phyloP scores from a whole-genome alignment of 805 yeast genomes.

The Nakazawaea siamensis region DNA sequence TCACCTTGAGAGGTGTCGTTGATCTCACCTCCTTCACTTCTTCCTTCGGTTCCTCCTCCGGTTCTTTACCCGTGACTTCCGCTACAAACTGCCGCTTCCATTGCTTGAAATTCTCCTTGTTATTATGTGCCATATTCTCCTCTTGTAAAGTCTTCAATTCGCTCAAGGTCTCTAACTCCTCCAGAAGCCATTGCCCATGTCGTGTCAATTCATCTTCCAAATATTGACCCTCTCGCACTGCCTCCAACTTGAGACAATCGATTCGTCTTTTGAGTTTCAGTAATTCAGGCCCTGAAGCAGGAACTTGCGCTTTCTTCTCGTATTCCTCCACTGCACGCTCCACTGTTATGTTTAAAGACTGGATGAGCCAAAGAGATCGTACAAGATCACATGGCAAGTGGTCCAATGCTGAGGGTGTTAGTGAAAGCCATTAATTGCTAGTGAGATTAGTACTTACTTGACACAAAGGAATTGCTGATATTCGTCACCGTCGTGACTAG shows the following conservation, averaged over 20 bases:
- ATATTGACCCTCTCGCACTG: slow-evolving; percentile 18
- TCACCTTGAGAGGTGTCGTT: background rate
- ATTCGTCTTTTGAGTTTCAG: background rate
- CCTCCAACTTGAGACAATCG: slow-evolving; percentile 13
- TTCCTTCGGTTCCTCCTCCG: slow-evolving; percentile 5
- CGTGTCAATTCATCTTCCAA: slow-evolving; percentile 13
- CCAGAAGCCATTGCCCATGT: slow-evolving; percentile 17
- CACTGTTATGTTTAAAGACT: slow-evolving; percentile 20
- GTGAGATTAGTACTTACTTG: slow-evolving; percentile 13
- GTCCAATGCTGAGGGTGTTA: slow-evolving; percentile 17
- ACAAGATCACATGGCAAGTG: slow-evolving; percentile 31
- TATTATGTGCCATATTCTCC: slow-evolving; percentile 12
- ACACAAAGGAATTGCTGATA: slow-evolving; percentile 25
- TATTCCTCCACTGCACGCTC: slow-evolving; percentile 11
- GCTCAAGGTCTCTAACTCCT: slow-evolving; percentile 19
- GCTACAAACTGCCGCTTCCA: slow-evolving; percentile 17
- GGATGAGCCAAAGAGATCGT: slow-evolving; percentile 27
- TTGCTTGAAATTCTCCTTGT: slow-evolving; percentile 15
- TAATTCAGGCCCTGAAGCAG: background rate
- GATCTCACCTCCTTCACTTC: background rate
- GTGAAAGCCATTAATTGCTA: background rate
- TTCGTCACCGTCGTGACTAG: slow-evolving; percentile 20
- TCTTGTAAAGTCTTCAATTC: slow-evolving; percentile 12
- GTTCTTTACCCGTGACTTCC: background rate
- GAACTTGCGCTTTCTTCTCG: background rate